A percentile compares a stretch with the other conserved stretches of the same genome.
phyloP scores from a whole-genome alignment of 2,329 filamentous ascomycete genomes.

The Colletotrichum tanaceti region DNA sequence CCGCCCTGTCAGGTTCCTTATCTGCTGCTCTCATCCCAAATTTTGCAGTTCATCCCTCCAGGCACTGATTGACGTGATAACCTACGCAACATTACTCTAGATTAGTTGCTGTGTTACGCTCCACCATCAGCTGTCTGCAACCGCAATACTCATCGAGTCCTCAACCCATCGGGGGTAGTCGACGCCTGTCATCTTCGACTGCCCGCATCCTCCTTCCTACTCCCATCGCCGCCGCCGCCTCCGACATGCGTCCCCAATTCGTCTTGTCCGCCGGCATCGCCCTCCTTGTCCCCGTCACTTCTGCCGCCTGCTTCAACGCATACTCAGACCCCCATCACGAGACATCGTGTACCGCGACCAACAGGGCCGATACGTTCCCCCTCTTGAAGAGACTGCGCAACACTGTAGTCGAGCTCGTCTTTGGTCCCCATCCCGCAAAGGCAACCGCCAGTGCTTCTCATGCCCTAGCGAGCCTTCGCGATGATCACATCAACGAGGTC shows the following conservation, averaged over 20 bases:
- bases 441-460: conserved; percentile 46
- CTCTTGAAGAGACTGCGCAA: conserved; percentile 64
- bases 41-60: not conserved
- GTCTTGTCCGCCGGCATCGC: conserved; percentile 20
- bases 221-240: not conserved
- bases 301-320: conserved; percentile 47
- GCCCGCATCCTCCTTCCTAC: not conserved
- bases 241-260: conserved; percentile 33
- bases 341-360: conserved; percentile 21
- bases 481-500: conserved; percentile 80
- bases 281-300: conserved; percentile 45
- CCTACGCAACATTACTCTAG: not conserved
- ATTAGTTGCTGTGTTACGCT: not conserved
- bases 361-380: conserved; percentile 54
- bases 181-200: not conserved
- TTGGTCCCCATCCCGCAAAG: conserved; percentile 57
- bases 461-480: conserved; percentile 61
- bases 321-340: conserved; percentile 40
- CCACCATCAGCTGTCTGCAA: not conserved
- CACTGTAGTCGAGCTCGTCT: conserved; percentile 61
- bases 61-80: not conserved
- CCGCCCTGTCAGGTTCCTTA: conserved; percentile 2
- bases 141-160: not conserved
- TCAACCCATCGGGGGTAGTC: not conserved
- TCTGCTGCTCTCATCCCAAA: conserved; percentile 21